These are phyloP conservation scores for Knufia fluminis DNA, from an alignment of 2,329 filamentous ascomycete species.

Conservation along the genomic window DNA sequence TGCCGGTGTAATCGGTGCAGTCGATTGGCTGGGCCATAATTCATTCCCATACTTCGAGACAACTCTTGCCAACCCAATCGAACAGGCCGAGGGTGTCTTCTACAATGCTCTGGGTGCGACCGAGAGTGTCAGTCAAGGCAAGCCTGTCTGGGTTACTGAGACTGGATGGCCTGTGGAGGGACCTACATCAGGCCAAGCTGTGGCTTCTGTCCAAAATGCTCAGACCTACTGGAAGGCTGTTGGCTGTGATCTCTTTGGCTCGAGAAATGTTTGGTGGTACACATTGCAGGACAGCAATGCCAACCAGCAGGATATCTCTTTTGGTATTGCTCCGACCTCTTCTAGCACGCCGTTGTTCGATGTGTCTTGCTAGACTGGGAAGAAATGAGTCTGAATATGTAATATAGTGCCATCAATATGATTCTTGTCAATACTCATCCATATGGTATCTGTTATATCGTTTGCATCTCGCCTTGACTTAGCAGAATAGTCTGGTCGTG, in stretches of 20 bases:
- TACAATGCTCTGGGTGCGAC: constrained; percentile 28
- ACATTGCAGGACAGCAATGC: constrained; percentile 28
- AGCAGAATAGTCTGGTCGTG: too few species aligned
- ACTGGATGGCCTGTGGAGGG: constrained; percentile 50
- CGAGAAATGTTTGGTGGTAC: constrained; percentile 36
- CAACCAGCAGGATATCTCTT: constrained; percentile 14
- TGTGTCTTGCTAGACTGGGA: too few species aligned
- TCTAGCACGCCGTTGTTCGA: too few species aligned
- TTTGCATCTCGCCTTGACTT: too few species aligned
- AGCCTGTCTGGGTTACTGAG: constrained; percentile 54
- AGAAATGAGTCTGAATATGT: too few species aligned
- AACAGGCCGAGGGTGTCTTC: constrained; percentile 47
- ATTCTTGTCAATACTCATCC: too few species aligned
- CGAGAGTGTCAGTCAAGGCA: constrained; percentile 38
- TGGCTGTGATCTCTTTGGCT: constrained; percentile 45
- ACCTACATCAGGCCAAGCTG: constrained; percentile 45
- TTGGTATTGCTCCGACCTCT: constrained; percentile 34
- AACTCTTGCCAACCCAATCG: constrained; percentile 38
- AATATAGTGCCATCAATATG: too few species aligned
- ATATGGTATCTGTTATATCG: too few species aligned
- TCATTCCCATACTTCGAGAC: constrained; percentile 65
- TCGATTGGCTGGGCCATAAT: constrained; percentile 76
- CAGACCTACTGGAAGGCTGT: constrained; percentile 55
- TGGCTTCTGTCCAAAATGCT: constrained; percentile 49
- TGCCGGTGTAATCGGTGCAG: constrained; percentile 53